phyloP scores from a whole-genome alignment of 1,139 yeast genomes.

The Geotrichum australiense region DNA sequence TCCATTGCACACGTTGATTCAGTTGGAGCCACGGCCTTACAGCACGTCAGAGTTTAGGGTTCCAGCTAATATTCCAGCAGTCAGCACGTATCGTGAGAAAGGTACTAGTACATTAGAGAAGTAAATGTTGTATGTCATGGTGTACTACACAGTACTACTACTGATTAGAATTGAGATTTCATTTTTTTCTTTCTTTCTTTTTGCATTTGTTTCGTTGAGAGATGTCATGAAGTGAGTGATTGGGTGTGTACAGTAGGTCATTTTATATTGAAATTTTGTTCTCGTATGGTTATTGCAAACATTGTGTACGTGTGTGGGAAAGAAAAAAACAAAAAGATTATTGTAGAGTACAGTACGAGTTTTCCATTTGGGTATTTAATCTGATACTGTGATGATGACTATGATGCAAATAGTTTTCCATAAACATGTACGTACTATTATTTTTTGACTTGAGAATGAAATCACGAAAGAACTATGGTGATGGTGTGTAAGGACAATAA shows the following conservation, averaged over 20 bases:
- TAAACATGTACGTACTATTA: too few species aligned
- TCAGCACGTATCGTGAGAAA: conserved; percentile 89
- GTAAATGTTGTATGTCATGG: neutral
- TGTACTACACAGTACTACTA: too few species aligned
- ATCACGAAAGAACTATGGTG: too few species aligned
- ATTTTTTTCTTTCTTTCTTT: neutral
- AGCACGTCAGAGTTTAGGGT: conserved; percentile 81
- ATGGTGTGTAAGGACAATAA: too few species aligned
- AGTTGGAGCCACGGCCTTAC: conserved; percentile 90
- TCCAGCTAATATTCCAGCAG: conserved; percentile 96
- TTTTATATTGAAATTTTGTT: too few species aligned
- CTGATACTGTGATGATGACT: too few species aligned
- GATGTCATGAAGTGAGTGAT: neutral
- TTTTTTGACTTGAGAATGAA: too few species aligned
- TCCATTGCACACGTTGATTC: conserved; percentile 89
- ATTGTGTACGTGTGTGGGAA: neutral
- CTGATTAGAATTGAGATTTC: neutral
- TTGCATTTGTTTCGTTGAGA: too few species aligned
- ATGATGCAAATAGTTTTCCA: too few species aligned
- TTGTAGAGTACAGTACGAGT: too few species aligned
- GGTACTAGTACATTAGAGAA: conserved; percentile 38
- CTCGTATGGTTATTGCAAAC: too few species aligned
- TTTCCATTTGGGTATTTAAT: too few species aligned
- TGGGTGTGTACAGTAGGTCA: neutral
- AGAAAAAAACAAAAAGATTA: neutral